A percentile compares a stretch with the other conserved stretches of the same genome.
Conservation (phyloP, 2,329 filamentous ascomycete genomes). For the Calonectria multiphialidica region DNA sequence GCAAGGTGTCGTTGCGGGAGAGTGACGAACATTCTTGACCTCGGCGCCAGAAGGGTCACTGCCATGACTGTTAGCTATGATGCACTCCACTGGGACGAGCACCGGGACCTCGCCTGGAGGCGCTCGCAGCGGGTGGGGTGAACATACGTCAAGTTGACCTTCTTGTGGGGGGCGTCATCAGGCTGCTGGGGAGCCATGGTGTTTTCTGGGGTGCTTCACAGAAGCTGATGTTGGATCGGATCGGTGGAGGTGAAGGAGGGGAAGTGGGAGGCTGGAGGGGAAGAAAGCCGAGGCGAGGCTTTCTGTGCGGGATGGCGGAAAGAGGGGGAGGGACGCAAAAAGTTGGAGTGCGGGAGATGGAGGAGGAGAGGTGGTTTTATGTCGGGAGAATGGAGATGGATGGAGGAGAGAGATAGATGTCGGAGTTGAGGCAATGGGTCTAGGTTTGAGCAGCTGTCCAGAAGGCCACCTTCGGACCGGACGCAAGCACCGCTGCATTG, state of each 20-base stretch:
- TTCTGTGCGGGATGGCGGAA: conserved; percentile 16
- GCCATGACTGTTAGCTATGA: conserved; percentile 52
- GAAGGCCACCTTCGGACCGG: conserved; percentile 44
- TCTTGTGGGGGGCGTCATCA: conserved; percentile 72
- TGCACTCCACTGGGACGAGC: not conserved
- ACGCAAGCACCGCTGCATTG: conserved; percentile 35
- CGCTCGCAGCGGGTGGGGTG: not conserved
- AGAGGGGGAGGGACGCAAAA: conserved; percentile 18
- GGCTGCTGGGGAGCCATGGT: conserved; percentile 78
- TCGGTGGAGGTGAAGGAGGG: conserved; percentile 41
- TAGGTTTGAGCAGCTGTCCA: conserved; percentile 43
- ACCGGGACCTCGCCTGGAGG: not conserved
- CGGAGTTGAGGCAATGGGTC: conserved; percentile 36
- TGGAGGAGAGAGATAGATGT: conserved; percentile 22
- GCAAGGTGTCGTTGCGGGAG: conserved; percentile 17
- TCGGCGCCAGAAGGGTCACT: conserved; percentile 93
- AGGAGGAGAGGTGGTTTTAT: conserved; percentile 22
- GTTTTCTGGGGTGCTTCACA: conserved; percentile 47
- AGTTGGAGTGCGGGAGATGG: conserved; percentile 1
- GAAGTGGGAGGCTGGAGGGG: conserved; percentile 27
- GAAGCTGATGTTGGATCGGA: conserved; percentile 42
- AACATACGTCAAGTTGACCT: conserved; percentile 84
- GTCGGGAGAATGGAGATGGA: conserved; percentile 25
- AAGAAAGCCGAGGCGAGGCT: conserved; percentile 38
- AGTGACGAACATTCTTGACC: conserved; percentile 78